Evolutionary conservation across 257 asterid species (phyloP), one percentile per base, ranked within the genome.

Genomic region (Solanum dulcamara): DNA sequence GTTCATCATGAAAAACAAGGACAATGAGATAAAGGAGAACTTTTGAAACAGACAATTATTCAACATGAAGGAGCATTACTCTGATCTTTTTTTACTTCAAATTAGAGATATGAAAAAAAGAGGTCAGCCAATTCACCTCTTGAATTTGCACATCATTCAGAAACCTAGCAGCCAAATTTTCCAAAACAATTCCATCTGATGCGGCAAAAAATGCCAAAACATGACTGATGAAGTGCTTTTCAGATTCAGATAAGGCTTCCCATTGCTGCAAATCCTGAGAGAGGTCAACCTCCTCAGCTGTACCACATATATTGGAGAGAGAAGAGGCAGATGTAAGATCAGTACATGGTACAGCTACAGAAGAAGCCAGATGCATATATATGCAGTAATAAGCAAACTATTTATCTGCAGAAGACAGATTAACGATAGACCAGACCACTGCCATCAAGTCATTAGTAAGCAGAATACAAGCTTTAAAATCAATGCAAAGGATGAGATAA

Each of bases 271-370:
- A 86, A 86, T 94, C 98, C 55, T 87, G 92, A 81, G 97, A 94
- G 71, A 94, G 97, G 87, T 94, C 98, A 48, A 93, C 97, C 92
- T 93, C 98, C 91, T 94, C 98, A 53, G 97, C 97, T 92, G 94
- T 85, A 89, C 17, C 71, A 71, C 87, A 70, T 59, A 32, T 85
- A n/a, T 66, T 37, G 59, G 28, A 64, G 17, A 82, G 37, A 5
- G 53, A 82, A 40, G 75, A 38, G 4, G 59, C 15, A 85, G 35
- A 85, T 50, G 51, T 30, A 32, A 32, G 38, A 84, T 84, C 84
- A 84, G 83, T 5, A 68, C 68, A 84, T 66, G 24, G 64, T 74
- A 35, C 62, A 38, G 83, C 48, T 60, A 35, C 22, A 83, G 26
- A 11, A 77, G 51, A 83, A 86, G 85, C 38, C 79, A 24, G 84